Evolutionary conservation across 1,284 basidiomycete genomes (phyloP).

Genomic region (Sporisorium exsertum): DNA sequence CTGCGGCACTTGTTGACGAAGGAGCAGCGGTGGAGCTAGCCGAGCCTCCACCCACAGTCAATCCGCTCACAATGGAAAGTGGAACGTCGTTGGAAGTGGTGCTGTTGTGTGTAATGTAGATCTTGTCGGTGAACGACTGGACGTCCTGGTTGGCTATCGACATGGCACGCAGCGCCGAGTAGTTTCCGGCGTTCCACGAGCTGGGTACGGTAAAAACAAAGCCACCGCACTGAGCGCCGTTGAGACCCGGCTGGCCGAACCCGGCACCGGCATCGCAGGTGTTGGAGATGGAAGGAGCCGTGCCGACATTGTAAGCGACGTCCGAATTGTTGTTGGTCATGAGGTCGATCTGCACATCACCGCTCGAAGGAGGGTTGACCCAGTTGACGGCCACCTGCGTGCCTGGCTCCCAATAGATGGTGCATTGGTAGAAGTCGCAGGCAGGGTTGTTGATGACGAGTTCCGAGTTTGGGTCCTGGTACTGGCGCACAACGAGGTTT

Average conservation of each 20-base stretch:
- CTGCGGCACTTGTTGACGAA: constrained; percentile 15
- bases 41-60: constrained; percentile 5
- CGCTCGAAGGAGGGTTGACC: constrained; percentile 50
- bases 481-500: constrained; percentile 35
- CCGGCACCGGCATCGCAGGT: constrained; percentile 54
- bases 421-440: constrained; percentile 58
- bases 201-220: constrained; percentile 54
- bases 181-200: constrained; percentile 57
- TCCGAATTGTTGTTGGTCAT: constrained; percentile 52
- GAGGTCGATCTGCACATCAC: constrained; percentile 51
- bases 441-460: constrained; percentile 54
- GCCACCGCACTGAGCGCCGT: constrained; percentile 52
- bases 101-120: constrained; percentile 49
- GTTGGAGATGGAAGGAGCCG: constrained; percentile 44
- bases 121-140: constrained; percentile 59
- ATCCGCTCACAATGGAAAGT: constrained; percentile 35
- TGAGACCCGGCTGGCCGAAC: constrained; percentile 36
- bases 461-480: constrained; percentile 49
- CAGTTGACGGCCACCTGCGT: constrained; percentile 52
- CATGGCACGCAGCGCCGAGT: constrained; percentile 45
- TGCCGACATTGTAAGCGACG: constrained; percentile 52
- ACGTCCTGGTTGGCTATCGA: constrained; percentile 37
- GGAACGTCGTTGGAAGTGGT: constrained; percentile 22
- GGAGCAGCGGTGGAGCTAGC: constrained; percentile 22
- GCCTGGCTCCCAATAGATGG: constrained; percentile 49